Percentiles rank a stretch among this genome's conserved stretches.
Conservation (phyloP, 805 yeast genomes). For the Diddensiella caesifluorescens region DNA sequence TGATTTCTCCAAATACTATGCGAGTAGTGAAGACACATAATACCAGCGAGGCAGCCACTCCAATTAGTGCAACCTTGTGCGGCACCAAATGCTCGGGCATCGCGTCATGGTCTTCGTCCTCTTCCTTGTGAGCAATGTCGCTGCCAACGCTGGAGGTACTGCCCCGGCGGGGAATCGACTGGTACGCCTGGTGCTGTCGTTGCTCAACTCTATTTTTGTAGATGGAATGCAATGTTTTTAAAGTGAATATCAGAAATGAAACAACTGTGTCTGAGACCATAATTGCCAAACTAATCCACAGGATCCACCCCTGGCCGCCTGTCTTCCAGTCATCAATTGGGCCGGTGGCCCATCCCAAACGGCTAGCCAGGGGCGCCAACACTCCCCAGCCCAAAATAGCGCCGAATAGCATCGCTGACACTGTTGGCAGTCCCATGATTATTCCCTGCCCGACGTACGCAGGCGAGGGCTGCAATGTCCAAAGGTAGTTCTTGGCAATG, state of each 20-base stretch:
- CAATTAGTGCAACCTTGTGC: slow-evolving; percentile 45
- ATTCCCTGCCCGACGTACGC: slow-evolving; percentile 97
- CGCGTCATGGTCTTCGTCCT: slow-evolving; percentile 19
- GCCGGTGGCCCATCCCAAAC: slow-evolving; percentile 82
- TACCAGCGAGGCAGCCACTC: slow-evolving; percentile 60
- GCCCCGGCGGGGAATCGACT: neutral
- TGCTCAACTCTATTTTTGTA: neutral
- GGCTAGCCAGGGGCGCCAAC: slow-evolving; percentile 72
- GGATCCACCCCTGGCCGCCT: slow-evolving; percentile 96
- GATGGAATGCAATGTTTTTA: slow-evolving; percentile 35
- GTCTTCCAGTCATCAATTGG: slow-evolving; percentile 86
- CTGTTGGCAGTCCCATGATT: slow-evolving; percentile 93
- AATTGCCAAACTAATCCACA: slow-evolving; percentile 88
- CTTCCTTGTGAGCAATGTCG: slow-evolving; percentile 1
- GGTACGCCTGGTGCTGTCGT: neutral
- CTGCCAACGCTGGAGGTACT: neutral
- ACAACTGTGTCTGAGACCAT: slow-evolving; percentile 91
- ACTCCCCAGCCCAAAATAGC: slow-evolving; percentile 88
- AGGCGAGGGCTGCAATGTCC: slow-evolving; percentile 94
- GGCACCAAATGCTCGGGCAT: slow-evolving; percentile 48
- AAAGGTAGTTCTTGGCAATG: slow-evolving; percentile 59
- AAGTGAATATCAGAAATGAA: slow-evolving; percentile 61
- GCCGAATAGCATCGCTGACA: slow-evolving; percentile 85
- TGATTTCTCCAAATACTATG: slow-evolving; percentile 59
- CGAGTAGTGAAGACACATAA: slow-evolving; percentile 63